Evolutionary conservation across 257 asterid genomes (phyloP), one percentile per base, ranked within the genome.

Genomic region (Fraxinus excelsior): DNA sequence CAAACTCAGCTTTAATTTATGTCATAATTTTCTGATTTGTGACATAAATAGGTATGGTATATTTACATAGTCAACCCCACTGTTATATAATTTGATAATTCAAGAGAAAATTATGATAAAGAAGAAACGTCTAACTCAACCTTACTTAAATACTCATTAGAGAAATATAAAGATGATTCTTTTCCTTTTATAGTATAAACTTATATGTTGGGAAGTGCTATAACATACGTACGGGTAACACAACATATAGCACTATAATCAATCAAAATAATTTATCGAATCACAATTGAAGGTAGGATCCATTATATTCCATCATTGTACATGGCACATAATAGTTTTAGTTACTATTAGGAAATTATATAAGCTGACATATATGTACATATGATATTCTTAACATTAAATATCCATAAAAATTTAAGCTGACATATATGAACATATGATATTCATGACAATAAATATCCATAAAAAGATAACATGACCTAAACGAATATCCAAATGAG

Each of bases 31-130:
- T 16, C 7, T 51, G 26, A 77, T 81, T 78, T 58, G 76, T 75
- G 51, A n/a, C 35, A 80, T 19, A 76, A 72, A 68, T 34, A 28
- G 62, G 75, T 49, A 72, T 40, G 21, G 18, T 25, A 73, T 58
- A 35, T 85, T 46, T 73, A 60, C 40, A 79, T 72, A 77, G 87
- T 82, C 83, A 80, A 85, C 72, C 53, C 6, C 10, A 19, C 1
- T 76, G 28, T 40, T 38, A 60, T 72, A n/a, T 34, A 5, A 46
- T 72, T 31, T 75, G 23, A 51, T 51, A 18, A 16, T 51, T 51
- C 7, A 18, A 51, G 60, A 16, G 60, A 51, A 51, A 7, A 16
- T 18, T 51, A 51, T 51, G n/a, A 4, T 21, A 12, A 46, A 13
- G n/a, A 18, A 3, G 60, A 14, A 51, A 51, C 21, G 23, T 14